These are phyloP conservation scores for Alnus rubra DNA, from an alignment of 306 rosid species.

Conservation along the genomic window DNA sequence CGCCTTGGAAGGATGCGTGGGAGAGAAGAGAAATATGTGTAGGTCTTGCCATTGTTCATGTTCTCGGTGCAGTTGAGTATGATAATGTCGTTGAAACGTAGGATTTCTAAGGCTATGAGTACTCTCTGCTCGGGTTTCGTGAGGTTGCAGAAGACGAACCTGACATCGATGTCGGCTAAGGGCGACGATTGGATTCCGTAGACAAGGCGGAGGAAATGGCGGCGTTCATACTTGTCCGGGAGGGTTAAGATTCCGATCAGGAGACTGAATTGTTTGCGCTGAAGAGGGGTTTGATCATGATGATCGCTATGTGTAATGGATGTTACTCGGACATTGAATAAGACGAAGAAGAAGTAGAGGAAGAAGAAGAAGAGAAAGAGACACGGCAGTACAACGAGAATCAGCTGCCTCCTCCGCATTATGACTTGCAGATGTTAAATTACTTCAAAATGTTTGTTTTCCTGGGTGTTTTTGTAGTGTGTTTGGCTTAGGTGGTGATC, in stretches of 20 bases:
- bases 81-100: too few relatives aligned
- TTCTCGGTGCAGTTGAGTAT: too few relatives aligned
- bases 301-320: neutral
- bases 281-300: neutral
- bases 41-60: too few relatives aligned
- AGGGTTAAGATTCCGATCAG: slow-evolving; percentile 35
- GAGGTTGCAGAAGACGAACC: slow-evolving; percentile 33
- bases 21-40: too few relatives aligned
- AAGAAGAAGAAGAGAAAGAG: slow-evolving; percentile 20
- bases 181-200: slow-evolving; percentile 31
- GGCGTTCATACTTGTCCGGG: slow-evolving; percentile 14
- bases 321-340: slow-evolving; percentile 11
- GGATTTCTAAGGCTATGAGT: too few relatives aligned
- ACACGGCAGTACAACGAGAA: slow-evolving; percentile 4
- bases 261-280: slow-evolving; percentile 18
- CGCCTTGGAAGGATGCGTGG: too few relatives aligned
- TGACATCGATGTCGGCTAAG: slow-evolving; percentile 25
- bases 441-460: neutral
- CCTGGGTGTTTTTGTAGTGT: neutral
- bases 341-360: slow-evolving; percentile 8
- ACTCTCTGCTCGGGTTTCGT: too few relatives aligned
- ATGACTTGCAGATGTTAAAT: neutral
- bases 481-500: too few relatives aligned
- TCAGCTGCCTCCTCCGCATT: slow-evolving; percentile 15
- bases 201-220: slow-evolving; percentile 38